Evolutionary conservation across 2,329 filamentous ascomycete genomes (phyloP).

Genomic region (Myrmaecium sp.): DNA sequence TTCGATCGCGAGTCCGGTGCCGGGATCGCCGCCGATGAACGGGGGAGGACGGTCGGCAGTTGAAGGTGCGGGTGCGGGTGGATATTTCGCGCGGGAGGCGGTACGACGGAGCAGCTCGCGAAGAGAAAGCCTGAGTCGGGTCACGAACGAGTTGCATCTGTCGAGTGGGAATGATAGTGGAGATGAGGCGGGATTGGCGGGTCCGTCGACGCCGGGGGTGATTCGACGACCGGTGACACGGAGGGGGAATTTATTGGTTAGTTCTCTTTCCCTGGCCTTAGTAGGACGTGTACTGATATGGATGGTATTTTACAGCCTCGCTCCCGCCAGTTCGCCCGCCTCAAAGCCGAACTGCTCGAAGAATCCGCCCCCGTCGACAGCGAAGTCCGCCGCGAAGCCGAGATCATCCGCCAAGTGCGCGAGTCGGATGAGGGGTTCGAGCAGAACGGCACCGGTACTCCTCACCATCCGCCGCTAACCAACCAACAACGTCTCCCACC

Average conservation of each 20-base stretch:
- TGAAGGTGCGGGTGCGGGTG: slow-evolving; percentile 32
- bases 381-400: slow-evolving; percentile 78
- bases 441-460: too few species aligned
- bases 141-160: slow-evolving; percentile 75
- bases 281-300: slow-evolving; percentile 7
- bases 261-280: slow-evolving; percentile 14
- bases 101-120: slow-evolving; percentile 38
- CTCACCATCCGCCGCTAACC: too few species aligned
- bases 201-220: slow-evolving; percentile 47
- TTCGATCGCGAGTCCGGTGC: slow-evolving; percentile 51
- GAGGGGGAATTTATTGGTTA: slow-evolving; percentile 72
- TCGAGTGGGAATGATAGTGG: slow-evolving; percentile 65
- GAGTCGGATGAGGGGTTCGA: slow-evolving; percentile 60
- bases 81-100: slow-evolving; percentile 37
- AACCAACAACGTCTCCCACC: too few species aligned
- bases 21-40: slow-evolving; percentile 53
- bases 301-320: slow-evolving; percentile 76
- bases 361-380: slow-evolving; percentile 76
- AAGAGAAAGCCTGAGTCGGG: slow-evolving; percentile 77
- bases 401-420: slow-evolving; percentile 87
- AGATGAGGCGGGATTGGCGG: slow-evolving; percentile 39
- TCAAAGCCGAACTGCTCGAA: slow-evolving; percentile 75
- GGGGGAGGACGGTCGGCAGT: too few species aligned
- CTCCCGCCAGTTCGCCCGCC: slow-evolving; percentile 87
- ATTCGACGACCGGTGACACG: slow-evolving; percentile 71